Percentiles rank a stretch among this genome's conserved stretches.
Conservation (phyloP, 73 alveolate species). For the Paramecium octaurelia region DNA sequence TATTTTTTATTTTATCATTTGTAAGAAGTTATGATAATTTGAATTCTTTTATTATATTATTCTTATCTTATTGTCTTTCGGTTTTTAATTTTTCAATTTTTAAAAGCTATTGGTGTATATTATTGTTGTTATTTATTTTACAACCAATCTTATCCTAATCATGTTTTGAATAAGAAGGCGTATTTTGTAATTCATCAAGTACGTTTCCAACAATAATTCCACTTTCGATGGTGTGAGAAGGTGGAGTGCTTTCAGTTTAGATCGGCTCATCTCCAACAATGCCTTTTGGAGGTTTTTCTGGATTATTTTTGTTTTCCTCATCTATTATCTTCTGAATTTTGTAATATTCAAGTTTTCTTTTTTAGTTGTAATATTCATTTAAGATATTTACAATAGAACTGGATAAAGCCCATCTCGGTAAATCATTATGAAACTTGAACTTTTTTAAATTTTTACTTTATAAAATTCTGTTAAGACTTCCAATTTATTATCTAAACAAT, state of each 20-base stretch:
- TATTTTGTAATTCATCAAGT: constrained; percentile 10
- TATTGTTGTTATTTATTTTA: background rate
- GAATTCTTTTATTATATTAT: background rate
- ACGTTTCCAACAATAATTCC: background rate
- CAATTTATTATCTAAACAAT: constrained; percentile 15
- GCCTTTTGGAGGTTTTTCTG: constrained; percentile 62
- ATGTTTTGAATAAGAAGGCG: background rate
- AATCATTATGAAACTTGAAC: constrained; percentile 48
- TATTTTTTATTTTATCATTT: constrained; percentile 6
- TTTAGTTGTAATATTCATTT: constrained; percentile 50
- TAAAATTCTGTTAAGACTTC: constrained; percentile 56
- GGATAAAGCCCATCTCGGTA: constrained; percentile 52
- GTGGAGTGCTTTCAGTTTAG: background rate
- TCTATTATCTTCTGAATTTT: constrained; percentile 43
- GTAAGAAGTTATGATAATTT: background rate
- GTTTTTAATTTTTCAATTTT: background rate
- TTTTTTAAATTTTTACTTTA: background rate
- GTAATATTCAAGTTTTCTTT: constrained; percentile 51
- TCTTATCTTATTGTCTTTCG: background rate
- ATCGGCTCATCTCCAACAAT: constrained; percentile 50
- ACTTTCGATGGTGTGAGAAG: constrained; percentile 6
- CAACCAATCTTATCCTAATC: background rate
- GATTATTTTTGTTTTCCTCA: constrained; percentile 51
- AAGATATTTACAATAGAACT: constrained; percentile 41
- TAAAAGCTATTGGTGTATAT: background rate